These are phyloP conservation scores for Melampsora larici-populina DNA, from an alignment of 1,284 basidiomycete genomes.

Conservation along the genomic window DNA sequence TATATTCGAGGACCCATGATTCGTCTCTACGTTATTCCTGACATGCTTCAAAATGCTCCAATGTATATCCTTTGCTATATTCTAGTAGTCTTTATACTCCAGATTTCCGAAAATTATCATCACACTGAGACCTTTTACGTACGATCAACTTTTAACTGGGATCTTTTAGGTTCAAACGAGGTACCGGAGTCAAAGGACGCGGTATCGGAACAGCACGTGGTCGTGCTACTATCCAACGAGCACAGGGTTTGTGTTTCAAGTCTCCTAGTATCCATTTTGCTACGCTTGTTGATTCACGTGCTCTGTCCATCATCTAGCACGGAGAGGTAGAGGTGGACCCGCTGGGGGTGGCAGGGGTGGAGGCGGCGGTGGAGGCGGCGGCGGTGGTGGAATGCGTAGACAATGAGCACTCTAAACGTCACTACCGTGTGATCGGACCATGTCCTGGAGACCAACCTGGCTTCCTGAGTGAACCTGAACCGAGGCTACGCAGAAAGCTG, in stretches of 20 bases:
- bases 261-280: background rate
- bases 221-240: constrained; percentile 92
- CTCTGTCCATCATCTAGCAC: constrained; percentile 14
- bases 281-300: background rate
- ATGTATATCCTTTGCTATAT: constrained; percentile 66
- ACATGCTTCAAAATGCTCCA: constrained; percentile 98
- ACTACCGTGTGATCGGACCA: too few relatives aligned
- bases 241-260: constrained; percentile 39
- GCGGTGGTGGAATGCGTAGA: constrained; percentile 29
- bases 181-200: constrained; percentile 74
- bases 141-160: constrained; percentile 42
- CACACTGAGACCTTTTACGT: constrained; percentile 10
- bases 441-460: too few relatives aligned
- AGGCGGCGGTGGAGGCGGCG: background rate
- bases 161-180: constrained; percentile 39
- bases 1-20: constrained; percentile 98
- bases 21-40: constrained; percentile 97
- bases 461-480: too few relatives aligned
- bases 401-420: background rate
- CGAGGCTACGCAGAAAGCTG: too few relatives aligned
- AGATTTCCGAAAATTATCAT: constrained; percentile 2
- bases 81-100: constrained; percentile 29
- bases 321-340: constrained; percentile 37
- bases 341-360: constrained; percentile 34
- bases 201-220: constrained; percentile 98